Conservation (phyloP, 2,329 filamentous ascomycete genomes). For the Hymenoscyphus linearis region DNA sequence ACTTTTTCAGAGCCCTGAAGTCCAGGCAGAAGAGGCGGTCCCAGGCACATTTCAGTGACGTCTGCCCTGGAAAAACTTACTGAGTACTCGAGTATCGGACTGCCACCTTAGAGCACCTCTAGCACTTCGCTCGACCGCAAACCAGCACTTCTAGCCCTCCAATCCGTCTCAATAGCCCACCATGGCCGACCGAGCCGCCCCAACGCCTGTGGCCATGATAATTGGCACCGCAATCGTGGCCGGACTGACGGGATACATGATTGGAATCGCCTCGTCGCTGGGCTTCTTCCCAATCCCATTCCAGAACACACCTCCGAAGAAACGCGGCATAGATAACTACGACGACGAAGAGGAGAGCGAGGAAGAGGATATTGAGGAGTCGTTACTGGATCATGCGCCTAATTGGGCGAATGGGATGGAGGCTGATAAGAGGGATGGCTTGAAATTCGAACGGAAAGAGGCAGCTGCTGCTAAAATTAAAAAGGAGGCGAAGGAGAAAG, state of each 20-base stretch:
- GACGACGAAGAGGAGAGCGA: constrained; percentile 62
- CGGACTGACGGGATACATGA: constrained; percentile 71
- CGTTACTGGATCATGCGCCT: constrained; percentile 58
- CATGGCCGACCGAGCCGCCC: constrained; percentile 28
- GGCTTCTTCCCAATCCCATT: constrained; percentile 62
- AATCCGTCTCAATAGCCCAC: constrained; percentile 1
- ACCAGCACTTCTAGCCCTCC: background rate
- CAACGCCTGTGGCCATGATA: constrained; percentile 46
- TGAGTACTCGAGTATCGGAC: too few species aligned
- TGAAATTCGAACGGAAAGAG: constrained; percentile 34
- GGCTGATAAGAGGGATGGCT: constrained; percentile 53
- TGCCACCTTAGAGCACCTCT: background rate
- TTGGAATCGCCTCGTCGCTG: constrained; percentile 67
- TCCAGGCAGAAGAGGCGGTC: background rate
- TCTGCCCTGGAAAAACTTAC: background rate
- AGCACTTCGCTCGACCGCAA: background rate
- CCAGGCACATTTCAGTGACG: constrained; percentile 1
- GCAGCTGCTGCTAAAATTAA: background rate
- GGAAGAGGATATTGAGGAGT: constrained; percentile 59
- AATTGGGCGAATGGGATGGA: constrained; percentile 61
- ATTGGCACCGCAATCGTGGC: constrained; percentile 70
- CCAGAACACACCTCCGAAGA: constrained; percentile 34
- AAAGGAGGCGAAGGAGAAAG: constrained; percentile 34
- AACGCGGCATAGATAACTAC: constrained; percentile 44
- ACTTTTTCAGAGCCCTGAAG: background rate